phyloP scores from a whole-genome alignment of 805 yeast species.

The Kluyveromyces starmeri region DNA sequence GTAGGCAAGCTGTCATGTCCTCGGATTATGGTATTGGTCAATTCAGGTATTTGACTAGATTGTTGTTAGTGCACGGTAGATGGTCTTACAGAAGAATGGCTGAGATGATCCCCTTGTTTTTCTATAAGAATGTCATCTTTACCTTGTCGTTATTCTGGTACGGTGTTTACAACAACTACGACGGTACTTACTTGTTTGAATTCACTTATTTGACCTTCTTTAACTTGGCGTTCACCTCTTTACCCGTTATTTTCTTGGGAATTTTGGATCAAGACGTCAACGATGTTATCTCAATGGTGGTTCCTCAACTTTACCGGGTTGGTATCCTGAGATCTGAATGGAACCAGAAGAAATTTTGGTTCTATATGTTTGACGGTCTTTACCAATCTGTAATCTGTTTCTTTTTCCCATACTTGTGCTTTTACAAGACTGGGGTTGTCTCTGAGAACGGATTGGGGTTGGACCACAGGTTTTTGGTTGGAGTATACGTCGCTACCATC shows the following conservation, averaged over 20 bases:
- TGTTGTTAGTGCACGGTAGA: slow-evolving; percentile 70
- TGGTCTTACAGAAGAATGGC: slow-evolving; percentile 79
- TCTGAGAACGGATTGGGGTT: slow-evolving; percentile 46
- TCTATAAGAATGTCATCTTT: slow-evolving; percentile 71
- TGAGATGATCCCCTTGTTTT: slow-evolving; percentile 78
- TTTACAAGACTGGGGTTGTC: slow-evolving; percentile 35
- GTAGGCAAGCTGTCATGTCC: slow-evolving; percentile 83
- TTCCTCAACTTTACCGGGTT: slow-evolving; percentile 64
- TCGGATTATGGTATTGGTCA: slow-evolving; percentile 83
- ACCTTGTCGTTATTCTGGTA: slow-evolving; percentile 72
- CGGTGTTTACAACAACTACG: slow-evolving; percentile 65
- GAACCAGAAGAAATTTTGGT: slow-evolving; percentile 56
- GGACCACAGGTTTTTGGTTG: slow-evolving; percentile 69
- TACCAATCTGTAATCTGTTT: slow-evolving; percentile 67
- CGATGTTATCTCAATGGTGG: slow-evolving; percentile 56
- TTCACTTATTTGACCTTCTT: slow-evolving; percentile 74
- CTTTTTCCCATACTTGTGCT: slow-evolving; percentile 62
- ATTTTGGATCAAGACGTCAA: slow-evolving; percentile 75
- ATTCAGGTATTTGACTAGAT: slow-evolving; percentile 59
- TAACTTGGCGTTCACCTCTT: slow-evolving; percentile 73
- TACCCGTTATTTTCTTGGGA: slow-evolving; percentile 72
- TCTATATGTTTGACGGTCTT: slow-evolving; percentile 69
- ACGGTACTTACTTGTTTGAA: slow-evolving; percentile 73
- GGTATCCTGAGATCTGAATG: slow-evolving; percentile 71
- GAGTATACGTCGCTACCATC: slow-evolving; percentile 56